Percentiles rank a stretch among this genome's conserved stretches.
These are phyloP conservation scores for Colletotrichum sp. DNA, from an alignment of 2,329 filamentous ascomycete species.

Conservation along the genomic window DNA sequence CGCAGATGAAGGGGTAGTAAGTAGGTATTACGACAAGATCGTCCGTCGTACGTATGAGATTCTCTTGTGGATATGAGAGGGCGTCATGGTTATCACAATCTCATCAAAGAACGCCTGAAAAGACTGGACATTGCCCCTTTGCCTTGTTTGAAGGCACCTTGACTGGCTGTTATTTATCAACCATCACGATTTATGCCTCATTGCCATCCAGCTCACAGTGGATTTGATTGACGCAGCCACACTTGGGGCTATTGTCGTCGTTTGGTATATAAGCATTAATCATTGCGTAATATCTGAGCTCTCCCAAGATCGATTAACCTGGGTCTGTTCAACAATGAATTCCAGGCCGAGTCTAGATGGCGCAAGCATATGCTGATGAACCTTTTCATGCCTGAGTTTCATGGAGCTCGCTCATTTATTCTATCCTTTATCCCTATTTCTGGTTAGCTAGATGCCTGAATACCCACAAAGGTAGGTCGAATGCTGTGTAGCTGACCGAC, in stretches of 20 bases:
- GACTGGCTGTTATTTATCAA: background rate
- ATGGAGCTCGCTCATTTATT: background rate
- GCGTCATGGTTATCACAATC: background rate
- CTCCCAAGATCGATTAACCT: background rate
- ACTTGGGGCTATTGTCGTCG: accelerated
- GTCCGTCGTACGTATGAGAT: background rate
- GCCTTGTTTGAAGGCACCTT: background rate
- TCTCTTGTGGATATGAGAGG: background rate
- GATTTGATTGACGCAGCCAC: too few relatives aligned
- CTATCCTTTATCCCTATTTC: background rate
- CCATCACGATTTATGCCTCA: accelerated
- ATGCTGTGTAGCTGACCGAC: background rate
- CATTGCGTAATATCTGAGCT: accelerated
- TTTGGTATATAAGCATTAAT: accelerated
- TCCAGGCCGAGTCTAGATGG: background rate
- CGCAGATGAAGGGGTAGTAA: background rate
- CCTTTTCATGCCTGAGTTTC: background rate
- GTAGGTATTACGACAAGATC: background rate
- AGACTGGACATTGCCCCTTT: background rate
- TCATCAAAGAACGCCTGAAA: background rate
- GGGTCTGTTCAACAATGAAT: background rate
- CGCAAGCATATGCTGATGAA: background rate
- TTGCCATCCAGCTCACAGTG: background rate
- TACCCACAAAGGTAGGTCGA: background rate
- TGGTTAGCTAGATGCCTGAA: background rate